Evolutionary conservation across 768 basidiomycete genomes (phyloP).

Genomic region (Tylopilus vinaceipallidus): DNA sequence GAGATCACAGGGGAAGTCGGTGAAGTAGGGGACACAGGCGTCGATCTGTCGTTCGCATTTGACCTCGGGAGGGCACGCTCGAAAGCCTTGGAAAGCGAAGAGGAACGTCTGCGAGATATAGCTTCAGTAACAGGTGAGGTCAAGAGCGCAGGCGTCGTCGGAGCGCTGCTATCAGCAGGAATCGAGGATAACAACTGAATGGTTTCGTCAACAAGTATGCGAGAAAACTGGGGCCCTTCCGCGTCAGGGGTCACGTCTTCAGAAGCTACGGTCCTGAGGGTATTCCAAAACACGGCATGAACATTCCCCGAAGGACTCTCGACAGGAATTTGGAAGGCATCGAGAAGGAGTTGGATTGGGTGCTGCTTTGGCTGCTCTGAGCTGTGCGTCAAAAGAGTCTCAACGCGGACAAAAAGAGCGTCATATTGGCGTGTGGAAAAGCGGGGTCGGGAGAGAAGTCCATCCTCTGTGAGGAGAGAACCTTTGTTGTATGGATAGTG

Average conservation of each 20-base stretch:
- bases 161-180: conserved; percentile 40
- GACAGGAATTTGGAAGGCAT: conserved; percentile 51
- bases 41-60: conserved; percentile 20
- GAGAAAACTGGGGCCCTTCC: conserved; percentile 42
- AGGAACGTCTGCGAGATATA: conserved; percentile 32
- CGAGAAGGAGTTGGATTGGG: conserved; percentile 57
- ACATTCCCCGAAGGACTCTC: conserved; percentile 36
- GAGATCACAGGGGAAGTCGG: conserved; percentile 29
- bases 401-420: conserved; percentile 66
- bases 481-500: conserved; percentile 58
- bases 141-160: conserved; percentile 28
- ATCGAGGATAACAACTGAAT: conserved; percentile 49
- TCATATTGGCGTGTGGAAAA: conserved; percentile 65
- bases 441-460: conserved; percentile 58
- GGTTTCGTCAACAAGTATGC: conserved; percentile 70
- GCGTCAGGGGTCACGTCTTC: conserved; percentile 20
- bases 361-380: conserved; percentile 43
- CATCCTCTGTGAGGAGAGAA: conserved; percentile 32
- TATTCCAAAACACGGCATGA: conserved; percentile 49
- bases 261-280: conserved; percentile 44
- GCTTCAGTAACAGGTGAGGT: conserved; percentile 35
- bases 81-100: conserved; percentile 33
- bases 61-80: conserved; percentile 6
- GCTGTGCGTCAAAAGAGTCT: conserved; percentile 46
- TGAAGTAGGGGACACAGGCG: conserved; percentile 28